Evolutionary conservation across 768 basidiomycete genomes (phyloP).

Genomic region (Ephemerocybe angulata): DNA sequence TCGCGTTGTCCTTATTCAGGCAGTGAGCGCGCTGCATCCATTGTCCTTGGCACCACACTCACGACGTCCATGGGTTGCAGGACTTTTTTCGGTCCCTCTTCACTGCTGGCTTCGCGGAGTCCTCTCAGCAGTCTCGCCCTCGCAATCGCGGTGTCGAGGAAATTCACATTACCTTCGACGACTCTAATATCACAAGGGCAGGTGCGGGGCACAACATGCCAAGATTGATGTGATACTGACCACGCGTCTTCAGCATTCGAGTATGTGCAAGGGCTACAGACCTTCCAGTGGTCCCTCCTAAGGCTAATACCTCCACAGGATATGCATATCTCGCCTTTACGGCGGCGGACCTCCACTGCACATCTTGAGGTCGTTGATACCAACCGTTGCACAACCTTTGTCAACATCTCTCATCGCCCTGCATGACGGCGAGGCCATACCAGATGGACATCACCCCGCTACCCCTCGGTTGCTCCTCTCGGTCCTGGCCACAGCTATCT

Average conservation of each 20-base stretch:
- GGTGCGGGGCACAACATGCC: constrained; percentile 41
- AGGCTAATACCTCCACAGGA: constrained; percentile 35
- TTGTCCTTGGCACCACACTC: background rate
- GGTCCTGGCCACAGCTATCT: constrained; percentile 81
- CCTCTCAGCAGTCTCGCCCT: constrained; percentile 30
- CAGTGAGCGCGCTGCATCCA: constrained; percentile 38
- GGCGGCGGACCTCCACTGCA: constrained; percentile 78
- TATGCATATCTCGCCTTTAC: constrained; percentile 84
- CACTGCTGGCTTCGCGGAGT: constrained; percentile 73
- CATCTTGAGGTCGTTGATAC: constrained; percentile 60
- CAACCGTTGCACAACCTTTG: constrained; percentile 65
- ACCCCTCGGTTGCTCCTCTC: constrained; percentile 81
- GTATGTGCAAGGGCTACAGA: too few relatives aligned
- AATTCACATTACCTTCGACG: constrained; percentile 73
- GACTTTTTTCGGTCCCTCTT: constrained; percentile 90
- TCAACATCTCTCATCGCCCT: constrained; percentile 57
- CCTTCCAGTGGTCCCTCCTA: background rate
- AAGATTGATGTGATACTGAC: constrained; percentile 1
- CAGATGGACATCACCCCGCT: constrained; percentile 64
- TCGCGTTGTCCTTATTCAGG: constrained; percentile 83
- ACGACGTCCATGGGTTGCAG: constrained; percentile 29
- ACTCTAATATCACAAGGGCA: constrained; percentile 83
- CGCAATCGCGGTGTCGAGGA: constrained; percentile 40
- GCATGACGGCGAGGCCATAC: constrained; percentile 27
- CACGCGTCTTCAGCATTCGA: constrained; percentile 64